phyloP scores from a whole-genome alignment of 2,329 filamentous ascomycete species.

The Aspergillus sp. region DNA sequence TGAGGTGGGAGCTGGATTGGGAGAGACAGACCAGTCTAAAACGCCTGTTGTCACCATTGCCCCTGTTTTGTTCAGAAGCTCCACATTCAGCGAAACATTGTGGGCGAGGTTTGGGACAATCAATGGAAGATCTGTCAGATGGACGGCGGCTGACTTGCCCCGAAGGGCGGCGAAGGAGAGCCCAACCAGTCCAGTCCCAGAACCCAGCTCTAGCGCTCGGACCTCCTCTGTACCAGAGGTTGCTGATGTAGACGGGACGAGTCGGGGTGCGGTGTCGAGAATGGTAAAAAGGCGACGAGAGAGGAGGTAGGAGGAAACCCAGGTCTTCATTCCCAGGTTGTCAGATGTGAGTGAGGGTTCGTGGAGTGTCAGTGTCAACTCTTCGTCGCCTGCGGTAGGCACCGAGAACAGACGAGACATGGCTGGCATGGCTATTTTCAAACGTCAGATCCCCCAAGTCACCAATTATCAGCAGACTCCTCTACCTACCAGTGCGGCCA shows the following conservation, averaged over 20 bases:
- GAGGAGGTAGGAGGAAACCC: constrained; percentile 83
- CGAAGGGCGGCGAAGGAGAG: constrained; percentile 71
- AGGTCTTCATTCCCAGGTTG: constrained; percentile 86
- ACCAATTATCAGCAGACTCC: neutral
- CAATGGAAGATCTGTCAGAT: constrained; percentile 73
- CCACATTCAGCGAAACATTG: constrained; percentile 61
- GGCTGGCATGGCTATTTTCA: constrained; percentile 49
- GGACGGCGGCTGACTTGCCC: constrained; percentile 47
- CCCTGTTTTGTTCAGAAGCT: constrained; percentile 46
- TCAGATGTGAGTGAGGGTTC: constrained; percentile 86
- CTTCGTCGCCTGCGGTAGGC: constrained; percentile 34
- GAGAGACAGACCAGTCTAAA: constrained; percentile 59
- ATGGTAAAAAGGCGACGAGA: constrained; percentile 56
- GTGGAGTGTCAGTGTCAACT: constrained; percentile 62
- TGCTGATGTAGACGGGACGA: constrained; percentile 21
- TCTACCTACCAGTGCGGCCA: constrained; percentile 57
- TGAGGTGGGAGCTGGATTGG: constrained; percentile 18
- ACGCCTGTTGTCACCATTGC: constrained; percentile 55
- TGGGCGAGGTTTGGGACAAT: constrained; percentile 73
- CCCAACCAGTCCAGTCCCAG: constrained; percentile 86
- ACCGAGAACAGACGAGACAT: constrained; percentile 55
- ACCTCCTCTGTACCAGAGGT: constrained; percentile 15
- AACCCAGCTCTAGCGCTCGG: constrained; percentile 66
- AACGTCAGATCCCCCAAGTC: neutral
- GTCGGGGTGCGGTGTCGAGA: constrained; percentile 30